Evolutionary conservation across 441 rosid species (phyloP).

Genomic region (Gossypium gossypioides): DNA sequence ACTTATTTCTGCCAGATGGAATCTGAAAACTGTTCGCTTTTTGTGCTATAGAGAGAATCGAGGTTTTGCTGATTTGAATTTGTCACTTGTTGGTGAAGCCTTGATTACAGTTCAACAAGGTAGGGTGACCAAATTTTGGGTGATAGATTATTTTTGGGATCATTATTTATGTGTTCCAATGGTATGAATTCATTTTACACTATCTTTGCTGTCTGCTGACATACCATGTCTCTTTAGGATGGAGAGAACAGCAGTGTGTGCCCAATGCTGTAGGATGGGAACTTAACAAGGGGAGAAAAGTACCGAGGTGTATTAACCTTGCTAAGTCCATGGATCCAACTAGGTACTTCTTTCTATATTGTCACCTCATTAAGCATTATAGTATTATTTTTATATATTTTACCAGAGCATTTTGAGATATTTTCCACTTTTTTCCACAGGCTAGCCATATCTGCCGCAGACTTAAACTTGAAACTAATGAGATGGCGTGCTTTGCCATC

Average conservation of each 20-base stretch:
- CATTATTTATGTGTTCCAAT: constrained; percentile 3
- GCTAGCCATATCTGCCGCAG: constrained; percentile 82
- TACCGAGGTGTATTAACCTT: constrained; percentile 62
- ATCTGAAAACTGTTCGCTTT: constrained; percentile 50
- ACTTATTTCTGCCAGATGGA: constrained; percentile 67
- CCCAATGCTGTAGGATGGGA: constrained; percentile 95
- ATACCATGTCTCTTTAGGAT: constrained; percentile 25
- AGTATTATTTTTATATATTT: not conserved
- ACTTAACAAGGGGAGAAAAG: constrained; percentile 51
- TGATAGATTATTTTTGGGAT: constrained; percentile 23
- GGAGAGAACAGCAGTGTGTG: constrained; percentile 33
- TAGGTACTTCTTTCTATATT: constrained; percentile 31
- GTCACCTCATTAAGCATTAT: not conserved
- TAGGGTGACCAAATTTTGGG: constrained; percentile 35
- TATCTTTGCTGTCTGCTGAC: constrained; percentile 9
- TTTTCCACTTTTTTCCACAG: constrained; percentile 24
- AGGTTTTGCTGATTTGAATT: constrained; percentile 71
- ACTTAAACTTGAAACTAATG: constrained; percentile 89
- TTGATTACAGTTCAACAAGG: constrained; percentile 48
- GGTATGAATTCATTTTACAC: not conserved
- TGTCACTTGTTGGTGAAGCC: constrained; percentile 82
- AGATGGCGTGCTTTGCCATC: constrained; percentile 96
- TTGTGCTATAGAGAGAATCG: constrained; percentile 83
- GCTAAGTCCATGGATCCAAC: constrained; percentile 90
- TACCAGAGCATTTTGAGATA: constrained; percentile 7